Evolutionary conservation across 495 filamentous ascomycete species (phyloP).

Genomic region (Lasiosphaeris hirsuta): DNA sequence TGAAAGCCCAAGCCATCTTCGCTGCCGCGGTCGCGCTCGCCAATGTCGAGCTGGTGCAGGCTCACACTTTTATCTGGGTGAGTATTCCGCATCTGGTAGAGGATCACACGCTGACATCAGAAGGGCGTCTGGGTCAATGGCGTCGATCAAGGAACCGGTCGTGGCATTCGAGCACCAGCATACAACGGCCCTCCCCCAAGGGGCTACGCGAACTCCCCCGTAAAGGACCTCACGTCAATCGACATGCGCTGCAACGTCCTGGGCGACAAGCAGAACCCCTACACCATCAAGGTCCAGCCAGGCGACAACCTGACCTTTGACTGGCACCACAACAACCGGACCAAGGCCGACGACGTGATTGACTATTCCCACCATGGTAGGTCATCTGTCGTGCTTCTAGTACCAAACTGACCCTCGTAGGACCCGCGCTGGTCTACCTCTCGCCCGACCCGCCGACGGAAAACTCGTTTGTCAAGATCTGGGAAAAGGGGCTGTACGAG

Average conservation of each 20-base stretch:
- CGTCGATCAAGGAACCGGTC: constrained; percentile 41
- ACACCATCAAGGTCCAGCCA: constrained; percentile 40
- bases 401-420: no score
- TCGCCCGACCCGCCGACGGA: constrained; percentile 41
- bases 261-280: constrained; percentile 35
- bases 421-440: constrained; percentile 45
- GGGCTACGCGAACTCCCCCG: constrained; percentile 44
- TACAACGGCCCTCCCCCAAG: constrained; percentile 36
- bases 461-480: constrained; percentile 48
- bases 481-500: constrained; percentile 41
- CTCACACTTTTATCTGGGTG: constrained; percentile 30
- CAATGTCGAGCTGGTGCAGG: constrained; percentile 11
- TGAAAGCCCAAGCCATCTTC: constrained; percentile 8
- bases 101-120: neutral
- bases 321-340: constrained; percentile 39
- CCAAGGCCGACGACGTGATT: constrained; percentile 41
- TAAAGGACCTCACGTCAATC: constrained; percentile 42
- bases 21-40: constrained; percentile 9
- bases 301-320: constrained; percentile 46
- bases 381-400: no score
- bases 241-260: constrained; percentile 47
- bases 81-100: neutral
- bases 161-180: constrained; percentile 38
- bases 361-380: constrained; percentile 40
- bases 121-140: constrained; percentile 44